A percentile compares a stretch with the other conserved stretches of the same genome.
phyloP scores from a whole-genome alignment of 495 filamentous ascomycete genomes.

The Daldinia vernicosa region DNA sequence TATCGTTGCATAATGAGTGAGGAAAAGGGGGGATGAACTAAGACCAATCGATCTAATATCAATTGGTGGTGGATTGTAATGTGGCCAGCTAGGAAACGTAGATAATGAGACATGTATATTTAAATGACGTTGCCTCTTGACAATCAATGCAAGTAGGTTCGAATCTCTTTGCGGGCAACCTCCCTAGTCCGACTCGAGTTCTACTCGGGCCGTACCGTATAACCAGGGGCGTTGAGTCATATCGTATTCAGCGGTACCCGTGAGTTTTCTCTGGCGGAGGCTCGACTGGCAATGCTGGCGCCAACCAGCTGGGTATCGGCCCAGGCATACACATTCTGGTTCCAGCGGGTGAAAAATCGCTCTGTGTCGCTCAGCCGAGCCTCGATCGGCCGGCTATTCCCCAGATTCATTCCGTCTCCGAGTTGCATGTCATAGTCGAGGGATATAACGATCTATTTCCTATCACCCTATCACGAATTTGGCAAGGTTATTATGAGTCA shows the following conservation, averaged over 20 bases:
- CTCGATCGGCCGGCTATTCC: background rate
- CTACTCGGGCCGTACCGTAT: no score
- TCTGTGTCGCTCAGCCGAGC: background rate
- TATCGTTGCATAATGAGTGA: background rate
- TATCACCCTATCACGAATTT: no score
- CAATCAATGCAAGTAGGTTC: background rate
- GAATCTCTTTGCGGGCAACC: no score
- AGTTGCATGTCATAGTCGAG: background rate
- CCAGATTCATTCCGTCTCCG: background rate
- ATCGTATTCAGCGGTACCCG: no score
- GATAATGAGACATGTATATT: background rate
- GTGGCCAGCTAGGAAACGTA: background rate
- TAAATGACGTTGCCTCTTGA: background rate
- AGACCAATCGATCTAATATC: background rate
- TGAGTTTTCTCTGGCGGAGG: no score
- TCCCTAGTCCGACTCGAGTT: no score
- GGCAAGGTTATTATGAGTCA: no score
- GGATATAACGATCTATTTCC: no score
- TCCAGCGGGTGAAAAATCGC: background rate
- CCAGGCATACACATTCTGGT: no score
- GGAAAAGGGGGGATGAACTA: background rate
- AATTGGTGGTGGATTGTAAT: background rate
- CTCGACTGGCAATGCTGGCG: no score
- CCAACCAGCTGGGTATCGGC: no score
- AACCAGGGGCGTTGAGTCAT: no score